phyloP scores from a whole-genome alignment of 805 yeast species.

The Pichia phayaonensis region DNA sequence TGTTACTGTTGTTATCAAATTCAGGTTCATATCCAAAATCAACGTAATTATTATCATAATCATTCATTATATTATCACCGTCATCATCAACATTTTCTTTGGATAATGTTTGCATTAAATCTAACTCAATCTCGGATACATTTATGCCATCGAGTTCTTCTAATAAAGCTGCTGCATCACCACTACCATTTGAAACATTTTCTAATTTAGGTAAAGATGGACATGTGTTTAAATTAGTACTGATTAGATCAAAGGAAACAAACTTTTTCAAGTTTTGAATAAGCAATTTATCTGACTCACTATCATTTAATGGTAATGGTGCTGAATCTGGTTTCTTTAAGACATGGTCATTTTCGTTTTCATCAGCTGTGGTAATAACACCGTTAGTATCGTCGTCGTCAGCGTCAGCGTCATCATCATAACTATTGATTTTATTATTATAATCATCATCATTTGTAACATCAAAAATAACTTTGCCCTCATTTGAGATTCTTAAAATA shows the following conservation, averaged over 20 bases:
- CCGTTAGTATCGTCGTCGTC: background rate
- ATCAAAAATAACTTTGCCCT: constrained; percentile 36
- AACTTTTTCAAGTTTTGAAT: background rate
- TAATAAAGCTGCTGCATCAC: constrained; percentile 13
- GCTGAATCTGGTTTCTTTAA: background rate
- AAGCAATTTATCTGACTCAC: background rate
- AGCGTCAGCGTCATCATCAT: background rate
- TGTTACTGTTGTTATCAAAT: background rate
- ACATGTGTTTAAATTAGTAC: background rate
- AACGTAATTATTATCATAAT: background rate
- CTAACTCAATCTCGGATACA: background rate
- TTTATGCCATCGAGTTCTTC: constrained; percentile 17
- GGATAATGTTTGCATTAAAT: background rate
- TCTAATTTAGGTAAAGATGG: constrained; percentile 4
- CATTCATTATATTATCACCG: background rate
- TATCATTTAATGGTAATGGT: background rate
- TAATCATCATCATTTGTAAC: constrained; percentile 9
- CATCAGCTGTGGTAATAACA: background rate
- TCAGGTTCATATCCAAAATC: background rate
- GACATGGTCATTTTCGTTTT: background rate
- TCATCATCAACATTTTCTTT: background rate
- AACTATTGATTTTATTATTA: too few relatives aligned
- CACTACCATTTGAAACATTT: background rate
- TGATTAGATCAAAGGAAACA: constrained; percentile 1
- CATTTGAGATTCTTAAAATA: constrained; percentile 37